Percentiles rank a stretch among this genome's conserved stretches.
phyloP scores from a whole-genome alignment of 495 filamentous ascomycete species.

The Tetracladium setigerum region DNA sequence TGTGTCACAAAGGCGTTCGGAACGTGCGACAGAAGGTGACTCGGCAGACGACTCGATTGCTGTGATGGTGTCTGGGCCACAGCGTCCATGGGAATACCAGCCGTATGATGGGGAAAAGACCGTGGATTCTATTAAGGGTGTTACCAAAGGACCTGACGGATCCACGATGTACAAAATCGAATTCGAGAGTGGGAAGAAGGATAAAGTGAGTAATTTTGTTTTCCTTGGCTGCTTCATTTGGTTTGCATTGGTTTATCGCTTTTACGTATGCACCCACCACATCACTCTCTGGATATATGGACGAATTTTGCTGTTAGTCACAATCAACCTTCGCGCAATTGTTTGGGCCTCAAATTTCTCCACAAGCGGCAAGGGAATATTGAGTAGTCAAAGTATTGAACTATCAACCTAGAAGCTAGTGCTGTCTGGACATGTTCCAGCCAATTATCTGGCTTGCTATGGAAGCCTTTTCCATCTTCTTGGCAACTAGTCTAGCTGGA shows the following conservation, averaged over 20 bases:
- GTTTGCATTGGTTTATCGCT: background rate
- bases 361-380: no score
- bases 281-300: no score
- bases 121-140: slow-evolving; percentile 31
- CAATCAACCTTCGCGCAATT: no score
- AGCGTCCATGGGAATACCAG: slow-evolving; percentile 38
- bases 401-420: no score
- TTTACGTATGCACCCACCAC: background rate
- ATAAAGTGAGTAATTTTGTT: slow-evolving; percentile 30
- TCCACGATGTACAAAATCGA: slow-evolving; percentile 33
- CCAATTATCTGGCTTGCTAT: no score
- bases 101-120: slow-evolving; percentile 37
- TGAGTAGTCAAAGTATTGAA: no score
- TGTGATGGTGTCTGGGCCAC: slow-evolving; percentile 33
- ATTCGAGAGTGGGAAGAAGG: slow-evolving; percentile 36
- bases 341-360: no score
- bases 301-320: no score
- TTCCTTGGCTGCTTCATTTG: background rate
- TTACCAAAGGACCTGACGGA: slow-evolving; percentile 23
- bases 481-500: no score
- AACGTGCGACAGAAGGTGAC: background rate
- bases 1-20: no score
- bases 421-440: no score
- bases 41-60: slow-evolving; percentile 11
- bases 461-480: no score